Evolutionary conservation across 768 basidiomycete species (phyloP).

Genomic region (Amanita inopinata): DNA sequence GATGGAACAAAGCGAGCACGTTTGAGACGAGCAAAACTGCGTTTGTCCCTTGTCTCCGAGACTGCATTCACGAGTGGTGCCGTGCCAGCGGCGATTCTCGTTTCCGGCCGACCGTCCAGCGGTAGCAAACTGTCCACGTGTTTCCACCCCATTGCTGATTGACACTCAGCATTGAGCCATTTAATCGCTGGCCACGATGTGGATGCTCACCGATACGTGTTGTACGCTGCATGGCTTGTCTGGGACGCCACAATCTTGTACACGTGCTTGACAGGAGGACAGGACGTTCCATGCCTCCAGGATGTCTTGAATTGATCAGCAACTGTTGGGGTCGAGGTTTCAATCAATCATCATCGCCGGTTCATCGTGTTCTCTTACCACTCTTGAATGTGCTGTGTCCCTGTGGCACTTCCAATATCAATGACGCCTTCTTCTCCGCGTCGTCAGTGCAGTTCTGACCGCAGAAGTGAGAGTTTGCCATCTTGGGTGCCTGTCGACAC

Average conservation of each 20-base stretch:
- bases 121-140: conserved; percentile 45
- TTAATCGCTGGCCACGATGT: neutral
- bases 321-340: conserved; percentile 28
- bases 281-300: conserved; percentile 51
- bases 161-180: conserved; percentile 1
- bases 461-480: conserved; percentile 53
- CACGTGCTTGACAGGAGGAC: conserved; percentile 48
- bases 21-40: conserved; percentile 42
- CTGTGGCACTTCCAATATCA: conserved; percentile 48
- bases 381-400: conserved; percentile 57
- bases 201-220: conserved; percentile 44
- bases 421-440: conserved; percentile 44
- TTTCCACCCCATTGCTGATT: conserved; percentile 43
- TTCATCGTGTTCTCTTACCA: conserved; percentile 26
- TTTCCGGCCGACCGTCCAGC: conserved; percentile 53
- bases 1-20: conserved; percentile 57
- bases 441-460: conserved; percentile 42
- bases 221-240: conserved; percentile 42
- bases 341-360: conserved; percentile 4
- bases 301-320: conserved; percentile 59
- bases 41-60: conserved; percentile 54
- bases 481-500: conserved; percentile 49
- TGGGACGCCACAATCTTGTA: conserved; percentile 54
- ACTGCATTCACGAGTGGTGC: conserved; percentile 55
- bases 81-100: conserved; percentile 70